phyloP scores from a whole-genome alignment of 2,329 filamentous ascomycete genomes.

The Trematosphaeria pertusa region DNA sequence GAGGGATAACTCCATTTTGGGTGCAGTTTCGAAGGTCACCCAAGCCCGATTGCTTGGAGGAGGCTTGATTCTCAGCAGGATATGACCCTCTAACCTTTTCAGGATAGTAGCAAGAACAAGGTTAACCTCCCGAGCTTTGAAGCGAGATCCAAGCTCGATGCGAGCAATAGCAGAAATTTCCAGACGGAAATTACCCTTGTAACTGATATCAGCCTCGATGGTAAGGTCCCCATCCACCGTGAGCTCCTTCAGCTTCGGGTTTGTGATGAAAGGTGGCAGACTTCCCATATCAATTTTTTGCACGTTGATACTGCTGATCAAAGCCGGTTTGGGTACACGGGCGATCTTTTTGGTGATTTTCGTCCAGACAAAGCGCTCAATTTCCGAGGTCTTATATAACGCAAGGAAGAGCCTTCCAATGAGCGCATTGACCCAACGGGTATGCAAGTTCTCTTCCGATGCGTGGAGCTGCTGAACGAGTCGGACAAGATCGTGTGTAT shows the following conservation, averaged over 20 bases:
- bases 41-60: slow-evolving; percentile 96
- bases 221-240: slow-evolving; percentile 91
- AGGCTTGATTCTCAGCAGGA: slow-evolving; percentile 87
- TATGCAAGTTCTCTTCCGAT: slow-evolving; percentile 88
- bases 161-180: slow-evolving; percentile 93
- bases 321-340: slow-evolving; percentile 87
- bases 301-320: slow-evolving; percentile 84
- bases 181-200: slow-evolving; percentile 86
- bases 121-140: slow-evolving; percentile 90
- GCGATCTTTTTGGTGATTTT: slow-evolving; percentile 98
- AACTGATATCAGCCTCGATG: slow-evolving; percentile 85
- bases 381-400: slow-evolving; percentile 81
- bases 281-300: slow-evolving; percentile 86
- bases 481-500: slow-evolving; percentile 84
- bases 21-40: slow-evolving; percentile 93
- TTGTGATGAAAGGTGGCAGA: slow-evolving; percentile 85
- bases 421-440: slow-evolving; percentile 91
- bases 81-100: slow-evolving; percentile 83
- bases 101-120: slow-evolving; percentile 85
- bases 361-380: slow-evolving; percentile 78
- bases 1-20: slow-evolving; percentile 91
- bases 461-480: slow-evolving; percentile 91
- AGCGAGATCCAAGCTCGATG: slow-evolving; percentile 85
- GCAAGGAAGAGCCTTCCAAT: slow-evolving; percentile 88
- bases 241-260: slow-evolving; percentile 84